Base-by-base conservation (phyloP, 2,329 filamentous ascomycete species). In the Cordyceps tenuipes region DNA sequence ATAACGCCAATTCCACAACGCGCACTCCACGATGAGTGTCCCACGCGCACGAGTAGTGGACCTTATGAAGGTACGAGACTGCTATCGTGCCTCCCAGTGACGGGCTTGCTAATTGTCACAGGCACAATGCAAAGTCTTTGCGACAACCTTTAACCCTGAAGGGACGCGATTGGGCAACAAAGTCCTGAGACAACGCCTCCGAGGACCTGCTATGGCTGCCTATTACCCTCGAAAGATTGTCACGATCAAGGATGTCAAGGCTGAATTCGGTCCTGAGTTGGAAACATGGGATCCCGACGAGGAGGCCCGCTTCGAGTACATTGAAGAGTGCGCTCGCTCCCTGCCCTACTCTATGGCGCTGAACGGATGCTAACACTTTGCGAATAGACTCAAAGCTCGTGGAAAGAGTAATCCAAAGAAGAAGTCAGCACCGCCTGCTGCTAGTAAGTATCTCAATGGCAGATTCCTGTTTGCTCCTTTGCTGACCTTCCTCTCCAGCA, bases 41-140 rank as follows among this genome's bases (percentile, higher is more conserved):
- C 77, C 84, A 72, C 83, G 83, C 62, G 77, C 83, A 62, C 78
- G 85, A 70, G 66, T 87, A 64, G 70, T 87, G 65, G 88, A 91
- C 71, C 82, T 96, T 64, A 83, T 93, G 79, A 91, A 91, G 87
- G 91, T 90, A 75, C 50, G 66, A 13, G 41, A 7, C 5, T 17
- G 5, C 6, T 19, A 2, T 26, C n/a, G 47, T 13, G 13, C 7
- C 3, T 19, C 5, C 10, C 12, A 10, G 19, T 19, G 7, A 31
- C n/a, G 15, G 6, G 17, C 13, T 3, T 5, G 39, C 59, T 61
- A 39, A 31, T 5, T 21, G 12, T 36, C 1, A 47, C 68, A 97
- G 92, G 83, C 84, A 70, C 91, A 92, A 87, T 96, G 91, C 81
- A 85, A 87, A 72, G 84, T 97, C 77, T 99, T 97, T 80, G 87